A percentile compares a stretch with the other conserved stretches of the same genome.
phyloP scores from a whole-genome alignment of 345 rosid species.

The Erucastrum elatum region DNA sequence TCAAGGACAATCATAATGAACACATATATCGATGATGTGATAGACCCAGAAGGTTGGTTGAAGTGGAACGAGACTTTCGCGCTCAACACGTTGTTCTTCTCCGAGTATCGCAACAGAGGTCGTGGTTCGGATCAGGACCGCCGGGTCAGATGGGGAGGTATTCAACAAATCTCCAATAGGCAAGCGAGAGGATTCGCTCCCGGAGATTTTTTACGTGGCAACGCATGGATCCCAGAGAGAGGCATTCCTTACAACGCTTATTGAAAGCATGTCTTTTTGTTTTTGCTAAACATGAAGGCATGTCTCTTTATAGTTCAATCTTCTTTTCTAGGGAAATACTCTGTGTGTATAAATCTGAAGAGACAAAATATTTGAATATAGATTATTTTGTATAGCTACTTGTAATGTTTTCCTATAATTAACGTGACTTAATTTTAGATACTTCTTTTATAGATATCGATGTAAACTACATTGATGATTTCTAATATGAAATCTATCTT shows the following conservation, averaged over 20 bases:
- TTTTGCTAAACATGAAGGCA: background rate
- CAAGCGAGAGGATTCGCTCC: slow-evolving; percentile 42
- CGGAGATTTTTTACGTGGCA: slow-evolving; percentile 43
- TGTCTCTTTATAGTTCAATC: background rate
- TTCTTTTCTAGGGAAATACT: background rate
- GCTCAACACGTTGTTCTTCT: slow-evolving; percentile 52
- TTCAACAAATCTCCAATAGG: slow-evolving; percentile 35
- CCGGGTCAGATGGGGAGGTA: slow-evolving; percentile 66
- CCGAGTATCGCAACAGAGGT: slow-evolving; percentile 63
- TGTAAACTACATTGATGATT: too few species aligned
- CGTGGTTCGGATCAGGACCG: slow-evolving; percentile 48
- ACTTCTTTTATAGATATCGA: too few species aligned
- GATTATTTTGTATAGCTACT: too few species aligned
- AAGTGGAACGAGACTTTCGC: slow-evolving; percentile 56
- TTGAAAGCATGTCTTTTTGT: background rate
- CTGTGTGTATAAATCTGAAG: slow-evolving; percentile 8
- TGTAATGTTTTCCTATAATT: too few species aligned
- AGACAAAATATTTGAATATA: background rate
- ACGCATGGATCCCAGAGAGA: slow-evolving; percentile 47
- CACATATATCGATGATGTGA: slow-evolving; percentile 50
- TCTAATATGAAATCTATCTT: too few species aligned
- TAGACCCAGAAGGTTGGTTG: slow-evolving; percentile 68
- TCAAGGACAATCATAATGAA: slow-evolving; percentile 66
- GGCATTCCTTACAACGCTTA: slow-evolving; percentile 50
- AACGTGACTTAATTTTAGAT: too few species aligned